Evolutionary conservation across 768 basidiomycete species (phyloP), one percentile per base, ranked within the genome.

Genomic region (Macrolepiota dolichaula): DNA sequence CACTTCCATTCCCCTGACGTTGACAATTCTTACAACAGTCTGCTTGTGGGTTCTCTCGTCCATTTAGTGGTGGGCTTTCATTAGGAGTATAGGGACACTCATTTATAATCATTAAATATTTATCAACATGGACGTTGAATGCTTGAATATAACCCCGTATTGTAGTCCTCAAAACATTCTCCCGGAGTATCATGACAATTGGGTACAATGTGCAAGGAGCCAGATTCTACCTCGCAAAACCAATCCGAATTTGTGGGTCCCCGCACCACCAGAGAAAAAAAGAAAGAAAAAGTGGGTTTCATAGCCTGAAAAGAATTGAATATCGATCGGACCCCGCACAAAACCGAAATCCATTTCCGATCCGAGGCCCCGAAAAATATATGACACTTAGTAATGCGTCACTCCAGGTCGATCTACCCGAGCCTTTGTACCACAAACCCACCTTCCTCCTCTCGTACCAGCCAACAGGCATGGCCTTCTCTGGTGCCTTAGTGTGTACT

Each of bases 401-500:
- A 42, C 49, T 29, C 27, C 52, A n/a, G 46, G 49, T 55, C 29
- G 35, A 22, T 32, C 27, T 17, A 40, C 29, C 51, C 37, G 12
- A 42, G 42, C 42, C 56, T 47, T 64, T 24, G n/a, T 49, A 17
- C 51, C 50, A n/a, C 29, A 11, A 42, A 24, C 50, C 24, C 38
- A 32, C n/a, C 35, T 46, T 24, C 37, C 37, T 42, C 51, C 11
- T 17, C 25, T 11, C 47, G 25, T 54, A 37, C 13, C 27, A 40
- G 54, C n/a, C 35, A 13, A 11, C 37, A 22, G 36, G 19, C n/a
- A 95, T 95, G 92, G 83, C 88, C 6, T 94, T 94, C 73, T 94
- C 93, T 70, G 92, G 92, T 66, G 91, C 92, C 44, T 79, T 95
- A 65, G 91, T 91, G 70, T 53, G 88, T 78, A 42, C 65, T 32